These are phyloP conservation scores for Geum urbanum DNA, from an alignment of 306 rosid genomes.

Conservation along the genomic window DNA sequence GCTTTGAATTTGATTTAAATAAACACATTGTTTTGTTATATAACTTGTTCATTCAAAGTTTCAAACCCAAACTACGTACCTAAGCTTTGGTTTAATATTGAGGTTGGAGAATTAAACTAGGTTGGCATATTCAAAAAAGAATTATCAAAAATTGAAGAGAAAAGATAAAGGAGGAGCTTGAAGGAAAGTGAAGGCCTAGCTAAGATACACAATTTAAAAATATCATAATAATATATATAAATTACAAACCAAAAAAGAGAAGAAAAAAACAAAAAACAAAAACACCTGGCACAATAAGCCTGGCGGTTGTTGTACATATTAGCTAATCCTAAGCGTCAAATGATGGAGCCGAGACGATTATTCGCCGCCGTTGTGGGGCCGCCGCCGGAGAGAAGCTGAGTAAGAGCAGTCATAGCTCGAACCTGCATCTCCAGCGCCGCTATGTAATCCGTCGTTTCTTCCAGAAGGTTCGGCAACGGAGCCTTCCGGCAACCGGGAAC, in stretches of 20 bases:
- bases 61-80: not conserved
- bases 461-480: conserved; percentile 75
- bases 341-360: conserved; percentile 28
- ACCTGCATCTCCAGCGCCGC: conserved; percentile 95
- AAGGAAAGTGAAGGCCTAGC: conserved; percentile 35
- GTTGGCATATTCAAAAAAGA: conserved; percentile 36
- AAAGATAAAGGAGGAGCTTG: conserved; percentile 24
- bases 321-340: conserved; percentile 21
- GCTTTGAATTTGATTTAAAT: no score
- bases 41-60: not conserved
- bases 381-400: conserved; percentile 53
- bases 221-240: conserved; percentile 21
- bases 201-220: conserved; percentile 51
- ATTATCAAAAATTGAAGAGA: not conserved
- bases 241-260: conserved; percentile 1
- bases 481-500: conserved; percentile 87
- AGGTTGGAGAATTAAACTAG: conserved; percentile 19
- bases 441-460: conserved; percentile 77
- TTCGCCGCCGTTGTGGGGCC: conserved; percentile 21
- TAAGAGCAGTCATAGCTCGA: conserved; percentile 64
- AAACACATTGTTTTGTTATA: no score
- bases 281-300: conserved; percentile 54
- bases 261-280: not conserved
- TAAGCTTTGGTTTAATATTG: not conserved
- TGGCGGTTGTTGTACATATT: conserved; percentile 5